Base-by-base conservation (phyloP, 1,139 yeast genomes). In the Casaregolazyma lundiana region DNA sequence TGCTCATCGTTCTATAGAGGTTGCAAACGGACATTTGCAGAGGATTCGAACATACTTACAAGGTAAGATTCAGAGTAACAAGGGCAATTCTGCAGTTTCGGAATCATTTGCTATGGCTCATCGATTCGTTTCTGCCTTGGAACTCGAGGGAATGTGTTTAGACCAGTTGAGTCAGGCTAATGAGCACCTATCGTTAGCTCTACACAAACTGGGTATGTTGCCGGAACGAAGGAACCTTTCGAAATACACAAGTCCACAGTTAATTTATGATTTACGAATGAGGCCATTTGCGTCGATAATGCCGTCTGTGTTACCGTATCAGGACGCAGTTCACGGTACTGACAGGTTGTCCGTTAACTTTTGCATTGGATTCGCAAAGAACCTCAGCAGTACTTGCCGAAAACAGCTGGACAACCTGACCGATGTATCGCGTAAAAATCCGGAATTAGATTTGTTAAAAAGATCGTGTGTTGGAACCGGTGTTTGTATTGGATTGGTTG, bases 231-330 rank as follows among this genome's bases (percentile, higher is more conserved):
- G 26, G 7, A 41, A 40, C 13, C 21, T 26, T 11, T 66, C 70
- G 35, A n/a, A 17, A 16, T 34, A 21, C 19, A 69, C 78, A 8
- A 59, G 70, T 9, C 71, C 74, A 40, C 79, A 80, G 51, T 60
- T 74, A 36, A 65, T 82, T n/a, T 87, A 75, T 62, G 70, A 76
- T 18, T 67, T 89, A 39, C 75, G 96, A 53, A 77, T 89, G 76
- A 89, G 88, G 61, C 82, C 95, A 2, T 88, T 86, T 69, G 78
- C 86, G 15, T 77, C 90, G 0, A 84, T 90, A 0, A 81, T 81
- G 4, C 97, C 97, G 0, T 73, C 72, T 4, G 61, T 76, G 44
- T 86, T 92, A 2, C 62, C 69, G 0, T 82, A 67, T 57, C 62
- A 65, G 18, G 58, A 54, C 35, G 29, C 36, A 16, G 36, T 16